Percentiles rank a stretch among this genome's conserved stretches.
These are phyloP conservation scores for Colletotrichum sp. DNA, from an alignment of 2,329 filamentous ascomycete genomes.

Conservation along the genomic window DNA sequence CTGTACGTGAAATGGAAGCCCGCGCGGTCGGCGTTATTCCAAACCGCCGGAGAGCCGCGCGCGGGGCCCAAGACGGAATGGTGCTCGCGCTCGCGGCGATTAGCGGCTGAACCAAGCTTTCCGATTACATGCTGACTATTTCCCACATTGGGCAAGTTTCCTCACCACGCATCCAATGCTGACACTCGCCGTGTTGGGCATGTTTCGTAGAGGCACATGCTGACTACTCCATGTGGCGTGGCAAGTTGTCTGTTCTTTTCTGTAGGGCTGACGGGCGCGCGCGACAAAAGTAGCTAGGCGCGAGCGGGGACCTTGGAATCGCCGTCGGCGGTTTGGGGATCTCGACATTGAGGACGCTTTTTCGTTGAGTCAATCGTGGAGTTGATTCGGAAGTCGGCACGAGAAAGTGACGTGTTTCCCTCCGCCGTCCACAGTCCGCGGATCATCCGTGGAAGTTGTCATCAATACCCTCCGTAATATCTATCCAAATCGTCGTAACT, in stretches of 20 bases:
- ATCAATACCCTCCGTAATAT: neutral
- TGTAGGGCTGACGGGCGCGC: neutral
- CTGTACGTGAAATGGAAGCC: neutral
- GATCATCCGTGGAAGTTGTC: neutral
- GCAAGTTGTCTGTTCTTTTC: neutral
- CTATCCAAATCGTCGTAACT: neutral
- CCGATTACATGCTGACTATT: neutral
- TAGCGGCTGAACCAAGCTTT: neutral
- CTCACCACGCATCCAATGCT: neutral
- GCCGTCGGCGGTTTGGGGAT: neutral
- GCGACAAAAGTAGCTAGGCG: neutral
- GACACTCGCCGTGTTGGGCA: neutral
- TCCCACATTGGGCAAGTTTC: neutral
- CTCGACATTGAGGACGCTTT: neutral
- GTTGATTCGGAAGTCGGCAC: neutral
- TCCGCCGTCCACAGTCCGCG: neutral
- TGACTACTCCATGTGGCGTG: neutral
- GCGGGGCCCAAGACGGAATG: neutral
- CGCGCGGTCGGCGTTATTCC: neutral
- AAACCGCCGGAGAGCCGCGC: neutral
- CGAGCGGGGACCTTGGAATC: neutral
- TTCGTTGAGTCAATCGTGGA: neutral
- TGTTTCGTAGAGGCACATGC: neutral
- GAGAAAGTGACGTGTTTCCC: neutral
- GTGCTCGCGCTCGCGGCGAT: neutral